A percentile compares a stretch with the other conserved stretches of the same genome.
Conservation (phyloP, 2,329 filamentous ascomycete genomes). For the Lizonia empirigonia region DNA sequence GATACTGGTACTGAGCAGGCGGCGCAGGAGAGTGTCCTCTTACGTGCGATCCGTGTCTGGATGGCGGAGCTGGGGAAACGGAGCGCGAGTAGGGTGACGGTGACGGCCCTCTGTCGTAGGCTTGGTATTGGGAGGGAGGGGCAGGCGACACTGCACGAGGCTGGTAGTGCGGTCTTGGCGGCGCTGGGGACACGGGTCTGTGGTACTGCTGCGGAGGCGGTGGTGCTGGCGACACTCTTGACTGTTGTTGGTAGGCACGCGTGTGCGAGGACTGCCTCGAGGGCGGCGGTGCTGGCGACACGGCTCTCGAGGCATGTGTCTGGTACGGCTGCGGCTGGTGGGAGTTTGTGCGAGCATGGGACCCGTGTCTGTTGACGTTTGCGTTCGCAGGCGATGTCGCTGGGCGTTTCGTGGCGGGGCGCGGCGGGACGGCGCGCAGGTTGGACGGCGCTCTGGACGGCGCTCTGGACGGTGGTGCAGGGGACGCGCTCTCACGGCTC, state of each 20-base stretch:
- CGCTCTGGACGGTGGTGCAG: conserved; percentile 31
- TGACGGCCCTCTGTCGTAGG: conserved; percentile 29
- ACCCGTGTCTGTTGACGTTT: conserved; percentile 34
- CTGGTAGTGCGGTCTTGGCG: conserved; percentile 28
- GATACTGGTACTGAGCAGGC: conserved; percentile 26
- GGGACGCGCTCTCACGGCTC: conserved; percentile 39
- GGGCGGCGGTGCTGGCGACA: conserved; percentile 36
- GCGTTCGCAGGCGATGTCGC: conserved; percentile 50
- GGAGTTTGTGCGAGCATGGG: conserved; percentile 33
- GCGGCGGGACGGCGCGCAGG: conserved; percentile 50
- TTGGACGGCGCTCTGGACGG: conserved; percentile 32
- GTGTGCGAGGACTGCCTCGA: conserved; percentile 15
- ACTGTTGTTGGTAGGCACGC: conserved; percentile 24
- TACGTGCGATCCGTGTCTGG: conserved; percentile 14
- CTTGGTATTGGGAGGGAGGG: conserved; percentile 31
- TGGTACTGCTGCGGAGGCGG: conserved; percentile 21
- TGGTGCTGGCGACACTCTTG: conserved; percentile 30
- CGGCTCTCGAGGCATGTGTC: conserved; percentile 23
- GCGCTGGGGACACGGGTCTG: conserved; percentile 31
- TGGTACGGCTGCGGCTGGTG: conserved; percentile 34
- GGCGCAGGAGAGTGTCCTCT: conserved; percentile 32
- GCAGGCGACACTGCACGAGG: conserved; percentile 37
- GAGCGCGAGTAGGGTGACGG: conserved; percentile 8
- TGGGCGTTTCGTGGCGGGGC: conserved; percentile 40
- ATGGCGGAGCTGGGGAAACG: conserved; percentile 33